Evolutionary conservation across 116 monocot genomes (phyloP).

Genomic region (Posidonia oceanica): DNA sequence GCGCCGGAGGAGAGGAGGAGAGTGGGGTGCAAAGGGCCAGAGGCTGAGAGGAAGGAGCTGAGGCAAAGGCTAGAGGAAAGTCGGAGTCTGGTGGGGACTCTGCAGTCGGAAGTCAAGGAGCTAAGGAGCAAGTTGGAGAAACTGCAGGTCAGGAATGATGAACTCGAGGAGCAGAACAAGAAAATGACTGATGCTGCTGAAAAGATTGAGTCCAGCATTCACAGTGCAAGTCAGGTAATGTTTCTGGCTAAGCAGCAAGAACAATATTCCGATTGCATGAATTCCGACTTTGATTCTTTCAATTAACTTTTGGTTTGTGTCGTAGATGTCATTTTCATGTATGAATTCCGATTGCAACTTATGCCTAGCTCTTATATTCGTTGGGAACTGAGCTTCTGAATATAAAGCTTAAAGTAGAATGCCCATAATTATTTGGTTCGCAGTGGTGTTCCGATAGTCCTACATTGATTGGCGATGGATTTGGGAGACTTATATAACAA

Average conservation of each 20-base stretch:
- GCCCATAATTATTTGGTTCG: no score
- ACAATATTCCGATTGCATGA: no score
- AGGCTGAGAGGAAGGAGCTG: not conserved
- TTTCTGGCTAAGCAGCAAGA: not conserved
- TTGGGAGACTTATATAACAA: no score
- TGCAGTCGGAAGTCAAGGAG: conserved; percentile 30
- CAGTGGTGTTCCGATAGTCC: no score
- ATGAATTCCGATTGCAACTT: no score
- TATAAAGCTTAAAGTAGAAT: no score
- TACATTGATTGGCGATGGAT: no score
- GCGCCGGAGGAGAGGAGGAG: not conserved
- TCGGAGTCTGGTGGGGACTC: conserved; percentile 35
- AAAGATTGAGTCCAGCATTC: conserved; percentile 21
- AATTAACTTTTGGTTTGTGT: no score
- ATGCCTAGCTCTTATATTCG: no score
- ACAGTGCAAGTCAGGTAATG: conserved; percentile 29
- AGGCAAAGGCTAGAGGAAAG: conserved; percentile 6
- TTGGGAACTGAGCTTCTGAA: no score
- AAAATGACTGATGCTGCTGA: conserved; percentile 33
- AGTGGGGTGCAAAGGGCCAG: conserved; percentile 2
- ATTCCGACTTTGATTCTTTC: no score
- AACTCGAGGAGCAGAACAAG: conserved; percentile 53
- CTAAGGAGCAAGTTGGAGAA: conserved; percentile 43
- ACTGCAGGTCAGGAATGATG: conserved; percentile 33
- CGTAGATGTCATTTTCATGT: no score